Conservation (phyloP, 108 stramenopile genomes). For the Cylindrotheca closterium region DNA sequence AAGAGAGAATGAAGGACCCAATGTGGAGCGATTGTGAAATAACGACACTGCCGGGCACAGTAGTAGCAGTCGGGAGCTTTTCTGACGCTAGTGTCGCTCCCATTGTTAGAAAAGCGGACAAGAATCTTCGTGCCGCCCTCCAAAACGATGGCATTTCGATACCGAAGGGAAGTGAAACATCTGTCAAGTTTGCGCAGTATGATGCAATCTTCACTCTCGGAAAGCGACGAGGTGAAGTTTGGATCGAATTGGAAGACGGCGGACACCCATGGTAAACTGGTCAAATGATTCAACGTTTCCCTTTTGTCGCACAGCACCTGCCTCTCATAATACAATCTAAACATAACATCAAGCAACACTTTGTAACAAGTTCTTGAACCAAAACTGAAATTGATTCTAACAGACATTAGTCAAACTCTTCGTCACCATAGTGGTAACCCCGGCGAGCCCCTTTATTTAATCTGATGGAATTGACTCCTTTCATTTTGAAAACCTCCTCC, state of each 20-base stretch:
- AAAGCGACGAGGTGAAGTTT: conserved; percentile 84
- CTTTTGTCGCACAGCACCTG: neutral
- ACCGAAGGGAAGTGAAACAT: conserved; percentile 18
- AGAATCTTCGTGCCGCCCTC: conserved; percentile 49
- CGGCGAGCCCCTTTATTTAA: conserved; percentile 27
- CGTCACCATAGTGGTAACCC: conserved; percentile 19
- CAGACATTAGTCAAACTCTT: conserved; percentile 31
- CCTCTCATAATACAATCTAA: neutral
- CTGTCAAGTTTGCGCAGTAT: conserved; percentile 83
- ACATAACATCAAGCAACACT: neutral
- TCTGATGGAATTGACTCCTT: conserved; percentile 30
- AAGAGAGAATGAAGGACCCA: conserved; percentile 44
- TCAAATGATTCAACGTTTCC: no score
- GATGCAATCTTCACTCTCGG: conserved; percentile 89
- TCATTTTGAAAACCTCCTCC: conserved; percentile 21
- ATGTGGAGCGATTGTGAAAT: conserved; percentile 55
- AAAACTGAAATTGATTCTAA: no score
- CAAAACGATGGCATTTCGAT: conserved; percentile 63
- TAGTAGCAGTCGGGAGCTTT: conserved; percentile 77
- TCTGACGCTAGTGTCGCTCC: conserved; percentile 80
- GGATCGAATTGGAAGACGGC: conserved; percentile 78
- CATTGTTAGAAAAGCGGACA: conserved; percentile 69
- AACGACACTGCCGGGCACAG: conserved; percentile 34
- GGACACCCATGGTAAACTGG: conserved; percentile 46
- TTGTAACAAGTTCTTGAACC: neutral